Conservation (phyloP, 768 basidiomycete genomes). For the Clavulina sp. region DNA sequence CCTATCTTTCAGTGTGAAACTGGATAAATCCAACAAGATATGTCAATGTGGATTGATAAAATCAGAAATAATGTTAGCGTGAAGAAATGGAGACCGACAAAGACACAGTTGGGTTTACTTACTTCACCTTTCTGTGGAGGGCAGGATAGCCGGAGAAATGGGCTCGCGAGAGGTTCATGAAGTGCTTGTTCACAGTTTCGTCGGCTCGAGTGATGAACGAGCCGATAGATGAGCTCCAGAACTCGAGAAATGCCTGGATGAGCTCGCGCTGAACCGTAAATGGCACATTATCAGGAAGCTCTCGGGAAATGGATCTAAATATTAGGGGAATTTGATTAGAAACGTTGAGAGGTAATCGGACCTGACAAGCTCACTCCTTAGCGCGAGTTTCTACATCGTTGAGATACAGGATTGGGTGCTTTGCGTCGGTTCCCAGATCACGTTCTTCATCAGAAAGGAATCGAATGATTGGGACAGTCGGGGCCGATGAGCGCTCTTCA, state of each 20-base stretch:
- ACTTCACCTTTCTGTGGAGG: too few species aligned
- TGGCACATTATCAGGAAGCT: slow-evolving; percentile 47
- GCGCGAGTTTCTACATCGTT: slow-evolving; percentile 5
- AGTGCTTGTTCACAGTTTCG: too few species aligned
- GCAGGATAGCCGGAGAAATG: too few species aligned
- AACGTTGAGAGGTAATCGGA: neutral
- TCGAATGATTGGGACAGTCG: slow-evolving; percentile 12
- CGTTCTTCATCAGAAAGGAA: neutral
- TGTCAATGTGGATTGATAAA: neutral
- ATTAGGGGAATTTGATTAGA: neutral
- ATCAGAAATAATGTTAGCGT: too few species aligned
- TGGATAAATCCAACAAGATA: neutral
- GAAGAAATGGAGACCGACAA: too few species aligned
- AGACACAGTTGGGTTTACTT: too few species aligned
- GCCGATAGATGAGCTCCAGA: slow-evolving; percentile 1
- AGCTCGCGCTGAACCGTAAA: slow-evolving; percentile 29
- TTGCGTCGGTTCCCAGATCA: neutral
- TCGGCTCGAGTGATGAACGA: too few species aligned
- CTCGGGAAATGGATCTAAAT: slow-evolving; percentile 46
- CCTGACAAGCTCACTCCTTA: slow-evolving; percentile 4
- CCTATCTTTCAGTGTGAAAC: neutral
- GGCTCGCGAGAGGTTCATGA: too few species aligned
- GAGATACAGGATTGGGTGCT: neutral
- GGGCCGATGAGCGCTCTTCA: slow-evolving; percentile 23
- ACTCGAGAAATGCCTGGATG: neutral